Conservation (phyloP, 108 stramenopile genomes). For the Cyclotella cryptica region DNA sequence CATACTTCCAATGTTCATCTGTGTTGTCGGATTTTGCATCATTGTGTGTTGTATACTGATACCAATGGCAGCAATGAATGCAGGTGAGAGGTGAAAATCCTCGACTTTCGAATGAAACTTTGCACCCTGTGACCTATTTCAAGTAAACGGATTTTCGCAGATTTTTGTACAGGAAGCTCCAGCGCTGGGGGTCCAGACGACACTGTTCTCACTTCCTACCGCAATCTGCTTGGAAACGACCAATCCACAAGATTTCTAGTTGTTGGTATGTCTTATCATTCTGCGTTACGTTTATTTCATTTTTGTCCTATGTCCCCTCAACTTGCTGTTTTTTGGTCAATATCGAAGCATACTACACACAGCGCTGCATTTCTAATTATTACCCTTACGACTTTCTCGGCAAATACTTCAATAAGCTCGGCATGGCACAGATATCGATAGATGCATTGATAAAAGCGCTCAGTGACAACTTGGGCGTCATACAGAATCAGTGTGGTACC, state of each 20-base stretch:
- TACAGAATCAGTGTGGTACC: constrained; percentile 14
- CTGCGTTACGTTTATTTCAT: not conserved
- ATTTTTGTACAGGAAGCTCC: constrained; percentile 19
- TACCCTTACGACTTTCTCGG: constrained; percentile 21
- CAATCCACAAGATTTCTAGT: not conserved
- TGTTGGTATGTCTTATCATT: constrained; percentile 11
- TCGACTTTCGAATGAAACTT: not conserved
- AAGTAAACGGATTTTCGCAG: too few species aligned
- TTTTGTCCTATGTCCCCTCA: not conserved
- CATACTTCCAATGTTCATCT: constrained; percentile 18
- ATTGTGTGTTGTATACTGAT: constrained; percentile 18
- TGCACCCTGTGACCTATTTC: not conserved
- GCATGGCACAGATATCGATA: not conserved
- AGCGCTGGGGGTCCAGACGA: constrained; percentile 19
- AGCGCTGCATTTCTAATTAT: constrained; percentile 16
- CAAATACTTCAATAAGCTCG: constrained; percentile 10
- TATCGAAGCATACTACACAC: constrained; percentile 25
- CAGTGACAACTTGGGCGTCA: constrained; percentile 3
- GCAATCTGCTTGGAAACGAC: constrained; percentile 22
- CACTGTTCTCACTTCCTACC: constrained; percentile 23
- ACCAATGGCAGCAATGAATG: constrained; percentile 20
- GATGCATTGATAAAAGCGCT: constrained; percentile 3
- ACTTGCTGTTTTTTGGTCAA: not conserved
- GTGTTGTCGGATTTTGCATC: constrained; percentile 9
- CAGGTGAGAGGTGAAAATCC: constrained; percentile 1